Base-by-base conservation (phyloP, 163 green algal genomes). In the Prototheca wickerhamii region DNA sequence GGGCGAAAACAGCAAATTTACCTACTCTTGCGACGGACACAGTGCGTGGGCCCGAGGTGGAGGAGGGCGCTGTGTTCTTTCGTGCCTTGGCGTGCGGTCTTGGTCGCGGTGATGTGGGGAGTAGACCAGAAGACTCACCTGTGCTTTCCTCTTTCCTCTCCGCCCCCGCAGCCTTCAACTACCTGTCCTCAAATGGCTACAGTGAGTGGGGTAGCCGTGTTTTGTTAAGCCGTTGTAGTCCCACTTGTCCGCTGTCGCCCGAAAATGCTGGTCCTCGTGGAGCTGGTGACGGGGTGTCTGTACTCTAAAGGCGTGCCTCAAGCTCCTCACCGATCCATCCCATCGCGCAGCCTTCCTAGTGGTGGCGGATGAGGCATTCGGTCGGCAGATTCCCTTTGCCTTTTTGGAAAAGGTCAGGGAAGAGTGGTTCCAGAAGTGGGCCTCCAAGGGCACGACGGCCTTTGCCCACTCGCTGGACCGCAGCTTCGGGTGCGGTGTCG, bases 361-460 rank as follows among this genome's bases (percentile, higher is more conserved):
- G 18, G 89, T 96, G 3, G 88, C 90, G 17, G 86, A 96, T 51
- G 86, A 93, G 30, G 83, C 80, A 0, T 94, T 89, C 73, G 90
- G 90, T 3, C 71, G 91, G 23, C 82, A 92, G 43, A 73, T 94
- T 29, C 89, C 92, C 2, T 97, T 96, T 81, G 90, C 87, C 18
- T 97, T 93, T 65, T 70, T 98, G 43, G 86, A 96, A 49, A 80
- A 83, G 3, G 76, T 96, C 10, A 74, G 81, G 42, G 79, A 93
- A 17, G 90, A 96, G 62, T 98, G 95, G 66, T 74, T 83, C 60
- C 58, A 71, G 31, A 88, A 87, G 53, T 90, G 84, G 73, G 84
- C 79, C 7, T 74, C 83, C 34, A 87, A 89, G 62, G 85, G 72
- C 6, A 71, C 75, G 15, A 76, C 70, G 15, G 84, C 87, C 49